phyloP scores from a whole-genome alignment of 1,284 basidiomycete species.

The Ceratobasidium papillatum region DNA sequence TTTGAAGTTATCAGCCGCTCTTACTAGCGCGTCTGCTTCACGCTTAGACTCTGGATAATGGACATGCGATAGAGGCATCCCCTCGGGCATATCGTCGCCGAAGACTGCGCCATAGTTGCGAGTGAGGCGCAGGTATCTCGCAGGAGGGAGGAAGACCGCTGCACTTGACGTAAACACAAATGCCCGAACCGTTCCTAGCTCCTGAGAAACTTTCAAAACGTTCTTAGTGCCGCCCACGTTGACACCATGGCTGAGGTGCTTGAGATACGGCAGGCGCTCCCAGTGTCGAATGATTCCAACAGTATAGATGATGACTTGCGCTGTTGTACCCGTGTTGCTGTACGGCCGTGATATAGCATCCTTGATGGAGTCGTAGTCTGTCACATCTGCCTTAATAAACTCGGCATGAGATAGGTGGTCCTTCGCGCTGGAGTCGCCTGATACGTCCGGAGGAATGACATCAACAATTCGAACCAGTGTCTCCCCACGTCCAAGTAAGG shows the following conservation, averaged over 20 bases:
- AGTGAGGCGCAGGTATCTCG: not conserved
- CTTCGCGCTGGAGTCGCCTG: constrained; percentile 3
- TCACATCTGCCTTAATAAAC: constrained; percentile 19
- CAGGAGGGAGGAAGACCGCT: constrained; percentile 54
- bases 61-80: not conserved
- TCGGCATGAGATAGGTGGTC: constrained; percentile 17
- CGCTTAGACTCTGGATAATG: constrained; percentile 19
- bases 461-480: constrained; percentile 27
- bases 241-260: constrained; percentile 87
- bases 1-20: constrained; percentile 10
- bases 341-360: constrained; percentile 15
- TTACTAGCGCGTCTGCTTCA: constrained; percentile 19
- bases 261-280: constrained; percentile 9
- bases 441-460: not conserved
- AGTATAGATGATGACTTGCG: not conserved
- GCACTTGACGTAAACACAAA: constrained; percentile 96
- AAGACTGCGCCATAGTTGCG: not conserved
- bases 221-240: constrained; percentile 93
- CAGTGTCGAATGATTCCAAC: not conserved
- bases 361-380: constrained; percentile 3
- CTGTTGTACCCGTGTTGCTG: constrained; percentile 4
- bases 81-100: not conserved
- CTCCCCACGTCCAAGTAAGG: constrained; percentile 22
- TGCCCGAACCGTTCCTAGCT: constrained; percentile 73
- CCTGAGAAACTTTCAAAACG: constrained; percentile 81